Evolutionary conservation across 2,329 filamentous ascomycete species (phyloP).

Genomic region (Colletotrichum sp.): DNA sequence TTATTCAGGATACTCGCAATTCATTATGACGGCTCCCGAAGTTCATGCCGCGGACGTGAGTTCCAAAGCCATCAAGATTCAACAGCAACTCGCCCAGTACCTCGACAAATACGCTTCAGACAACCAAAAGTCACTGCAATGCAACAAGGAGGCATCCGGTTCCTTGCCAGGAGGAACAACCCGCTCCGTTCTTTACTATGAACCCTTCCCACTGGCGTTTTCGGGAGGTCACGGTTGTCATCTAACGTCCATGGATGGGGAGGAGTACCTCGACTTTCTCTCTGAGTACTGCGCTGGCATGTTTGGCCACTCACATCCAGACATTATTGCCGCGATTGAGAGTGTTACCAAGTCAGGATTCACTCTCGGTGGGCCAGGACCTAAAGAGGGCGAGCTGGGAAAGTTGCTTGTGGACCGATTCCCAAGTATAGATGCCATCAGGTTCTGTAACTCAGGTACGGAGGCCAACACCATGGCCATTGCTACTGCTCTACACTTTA

Average conservation of each 20-base stretch:
- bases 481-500: slow-evolving; percentile 54
- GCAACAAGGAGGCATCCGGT: slow-evolving; percentile 39
- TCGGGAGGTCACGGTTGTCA: slow-evolving; percentile 38
- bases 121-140: slow-evolving; percentile 43
- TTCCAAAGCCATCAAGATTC: neutral
- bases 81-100: neutral
- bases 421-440: slow-evolving; percentile 52
- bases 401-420: slow-evolving; percentile 59
- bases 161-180: slow-evolving; percentile 52
- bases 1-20: neutral
- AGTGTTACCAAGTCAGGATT: slow-evolving; percentile 53
- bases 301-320: slow-evolving; percentile 67
- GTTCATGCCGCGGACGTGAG: neutral
- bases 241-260: slow-evolving; percentile 45
- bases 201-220: slow-evolving; percentile 48
- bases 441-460: slow-evolving; percentile 71
- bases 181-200: slow-evolving; percentile 46
- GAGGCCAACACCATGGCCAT: slow-evolving; percentile 68
- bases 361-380: slow-evolving; percentile 58
- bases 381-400: slow-evolving; percentile 57
- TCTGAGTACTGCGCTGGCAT: slow-evolving; percentile 70
- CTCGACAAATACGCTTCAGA: slow-evolving; percentile 1
- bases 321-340: slow-evolving; percentile 54
- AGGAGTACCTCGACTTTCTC: slow-evolving; percentile 62
- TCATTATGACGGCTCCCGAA: neutral